Evolutionary conservation across 2,329 filamentous ascomycete genomes (phyloP), one percentile per base, ranked within the genome.

Genomic region (Aspergillus japonicus): DNA sequence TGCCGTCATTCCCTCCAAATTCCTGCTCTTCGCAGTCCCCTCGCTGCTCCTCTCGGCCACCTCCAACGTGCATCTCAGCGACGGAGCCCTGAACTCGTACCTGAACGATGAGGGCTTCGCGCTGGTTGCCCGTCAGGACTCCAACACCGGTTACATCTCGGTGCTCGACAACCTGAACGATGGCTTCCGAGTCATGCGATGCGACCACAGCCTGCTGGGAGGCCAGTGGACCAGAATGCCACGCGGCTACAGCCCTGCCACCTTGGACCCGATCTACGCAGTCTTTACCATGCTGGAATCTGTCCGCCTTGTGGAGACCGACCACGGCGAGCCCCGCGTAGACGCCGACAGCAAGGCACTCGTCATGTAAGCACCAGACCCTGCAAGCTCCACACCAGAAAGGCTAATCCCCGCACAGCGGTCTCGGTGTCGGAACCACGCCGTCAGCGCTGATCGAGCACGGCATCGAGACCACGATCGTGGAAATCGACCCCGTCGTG

Each of bases 261-360:
- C 92, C 19, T 85, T 86, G 11, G 95, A 99, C 76, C 92, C 94
- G 0, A 91, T 99, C 58, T 99, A 98, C 72, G 89, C 91, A 10
- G 89, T 98, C n/a, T 99, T 99, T 73, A 89, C 91, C 26, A 96
- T 96, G 83, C 85, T 99, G 1, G 95, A 99, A 75, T 92, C 94
- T 3, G 89, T 98, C 6, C 86, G 95, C 23, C 83, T 99, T 33
- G 82, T 96, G 24, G 82, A 95, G 66, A 76, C 81, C 4, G 79
- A 82, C 31, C 61, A 70, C 51, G 70, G 72, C 10, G 62, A 68
- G 44, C 63, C 64, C 26, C 72, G 69, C 23, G 78, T 77, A 2
- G 90, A 93, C 66, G 77, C 77, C n/a, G 79, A 90, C 60, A 90
- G 90, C 50, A 90, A 85, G 52, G 94, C 94, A 1, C 82, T 98